Conservation (phyloP, 208 protist genomes). For the Leishmania tarentolae region DNA sequence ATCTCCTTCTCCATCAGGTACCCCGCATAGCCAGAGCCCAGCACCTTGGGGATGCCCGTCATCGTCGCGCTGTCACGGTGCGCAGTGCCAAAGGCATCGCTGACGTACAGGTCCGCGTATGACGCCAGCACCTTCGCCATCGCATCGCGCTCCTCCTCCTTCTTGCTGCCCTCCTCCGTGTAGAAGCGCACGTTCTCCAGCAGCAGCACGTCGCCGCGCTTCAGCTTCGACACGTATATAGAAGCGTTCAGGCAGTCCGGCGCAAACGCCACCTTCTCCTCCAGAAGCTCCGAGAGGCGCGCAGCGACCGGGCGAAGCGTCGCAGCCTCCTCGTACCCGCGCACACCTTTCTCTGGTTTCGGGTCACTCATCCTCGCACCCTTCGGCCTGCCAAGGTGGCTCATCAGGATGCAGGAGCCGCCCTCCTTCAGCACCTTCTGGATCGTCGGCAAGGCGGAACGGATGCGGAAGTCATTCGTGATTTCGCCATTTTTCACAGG, state of each 20-base stretch:
- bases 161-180: slow-evolving; percentile 96
- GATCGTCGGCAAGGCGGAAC: slow-evolving; percentile 92
- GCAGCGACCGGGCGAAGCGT: slow-evolving; percentile 92
- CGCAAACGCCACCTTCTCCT: slow-evolving; percentile 61
- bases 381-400: slow-evolving; percentile 98
- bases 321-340: slow-evolving; percentile 80
- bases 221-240: slow-evolving; percentile 36
- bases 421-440: slow-evolving; percentile 94
- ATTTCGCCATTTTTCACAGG: slow-evolving; percentile 96
- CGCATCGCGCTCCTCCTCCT: slow-evolving; percentile 78
- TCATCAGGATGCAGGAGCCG: slow-evolving; percentile 93
- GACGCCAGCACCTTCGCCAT: slow-evolving; percentile 92
- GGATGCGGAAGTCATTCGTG: slow-evolving; percentile 96
- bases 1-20: slow-evolving; percentile 99
- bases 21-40: slow-evolving; percentile 93
- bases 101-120: slow-evolving; percentile 98
- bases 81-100: slow-evolving; percentile 99
- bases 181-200: slow-evolving; percentile 99
- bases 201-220: slow-evolving; percentile 92
- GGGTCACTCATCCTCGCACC: slow-evolving; percentile 81
- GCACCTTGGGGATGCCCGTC: slow-evolving; percentile 83
- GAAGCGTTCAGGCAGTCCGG: slow-evolving; percentile 65
- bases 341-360: slow-evolving; percentile 41
- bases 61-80: slow-evolving; percentile 97
- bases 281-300: slow-evolving; percentile 88